These are phyloP conservation scores for Phytopythium mirpurense DNA, from an alignment of 352 stramenopile genomes.

Conservation along the genomic window DNA sequence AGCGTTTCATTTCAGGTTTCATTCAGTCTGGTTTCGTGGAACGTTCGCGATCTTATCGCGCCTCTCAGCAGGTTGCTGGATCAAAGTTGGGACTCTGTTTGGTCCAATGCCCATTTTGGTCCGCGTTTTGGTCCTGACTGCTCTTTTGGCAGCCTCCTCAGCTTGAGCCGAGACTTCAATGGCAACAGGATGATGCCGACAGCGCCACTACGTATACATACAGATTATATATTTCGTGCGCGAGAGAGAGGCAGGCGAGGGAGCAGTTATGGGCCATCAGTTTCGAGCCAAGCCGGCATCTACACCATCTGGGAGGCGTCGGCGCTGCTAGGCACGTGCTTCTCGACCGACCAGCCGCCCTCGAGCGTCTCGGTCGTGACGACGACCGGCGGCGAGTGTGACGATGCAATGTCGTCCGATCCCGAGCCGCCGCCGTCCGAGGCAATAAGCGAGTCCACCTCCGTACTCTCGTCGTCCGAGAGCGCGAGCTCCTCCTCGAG, in stretches of 20 bases:
- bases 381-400: constrained; percentile 20
- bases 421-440: constrained; percentile 29
- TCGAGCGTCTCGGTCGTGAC: constrained; percentile 73
- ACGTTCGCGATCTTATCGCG: too few species aligned
- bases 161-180: too few species aligned
- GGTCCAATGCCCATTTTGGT: neutral
- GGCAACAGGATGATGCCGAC: too few species aligned
- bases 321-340: constrained; percentile 45
- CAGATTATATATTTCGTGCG: constrained; percentile 1
- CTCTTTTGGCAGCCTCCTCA: neutral
- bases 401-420: constrained; percentile 9
- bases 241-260: neutral
- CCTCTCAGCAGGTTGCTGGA: too few species aligned
- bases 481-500: constrained; percentile 65
- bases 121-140: neutral
- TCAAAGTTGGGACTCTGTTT: neutral
- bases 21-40: too few species aligned
- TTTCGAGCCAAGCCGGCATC: too few species aligned
- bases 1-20: too few species aligned
- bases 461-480: constrained; percentile 68
- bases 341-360: constrained; percentile 83
- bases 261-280: too few species aligned
- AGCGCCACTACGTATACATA: neutral
- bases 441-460: constrained; percentile 69
- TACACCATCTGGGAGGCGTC: constrained; percentile 53